phyloP scores from a whole-genome alignment of 176 grass and related monocot genomes.

The Bonia amplexicaulis region DNA sequence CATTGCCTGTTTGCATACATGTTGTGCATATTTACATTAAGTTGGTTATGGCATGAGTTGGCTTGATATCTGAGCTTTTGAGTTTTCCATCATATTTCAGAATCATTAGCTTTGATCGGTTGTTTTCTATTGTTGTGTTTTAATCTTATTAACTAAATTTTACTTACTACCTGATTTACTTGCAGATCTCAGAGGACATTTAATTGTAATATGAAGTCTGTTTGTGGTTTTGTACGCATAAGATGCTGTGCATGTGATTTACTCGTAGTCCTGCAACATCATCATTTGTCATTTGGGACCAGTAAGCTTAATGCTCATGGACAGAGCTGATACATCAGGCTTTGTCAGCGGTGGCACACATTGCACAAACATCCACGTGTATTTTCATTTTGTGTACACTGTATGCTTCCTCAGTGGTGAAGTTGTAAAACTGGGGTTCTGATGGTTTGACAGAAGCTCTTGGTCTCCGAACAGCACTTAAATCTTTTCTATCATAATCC shows the following conservation, averaged over 20 bases:
- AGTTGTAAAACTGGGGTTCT: slow-evolving; percentile 43
- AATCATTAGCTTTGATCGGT: neutral
- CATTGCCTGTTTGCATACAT: neutral
- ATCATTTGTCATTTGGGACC: neutral
- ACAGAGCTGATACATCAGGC: slow-evolving; percentile 86
- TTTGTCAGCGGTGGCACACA: slow-evolving; percentile 69
- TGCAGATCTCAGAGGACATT: slow-evolving; percentile 30
- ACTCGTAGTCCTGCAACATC: neutral
- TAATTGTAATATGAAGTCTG: slow-evolving; percentile 4
- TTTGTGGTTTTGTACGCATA: neutral
- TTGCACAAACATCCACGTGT: slow-evolving; percentile 55
- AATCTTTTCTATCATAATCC: slow-evolving; percentile 20
- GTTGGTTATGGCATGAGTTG: neutral
- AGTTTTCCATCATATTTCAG: neutral
- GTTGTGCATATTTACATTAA: neutral
- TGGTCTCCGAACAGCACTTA: neutral
- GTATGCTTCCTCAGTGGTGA: slow-evolving; percentile 42
- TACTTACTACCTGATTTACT: neutral
- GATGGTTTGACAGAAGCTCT: slow-evolving; percentile 21
- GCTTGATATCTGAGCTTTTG: neutral
- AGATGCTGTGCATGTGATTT: slow-evolving; percentile 22
- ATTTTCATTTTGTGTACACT: slow-evolving; percentile 78
- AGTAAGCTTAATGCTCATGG: slow-evolving; percentile 51
- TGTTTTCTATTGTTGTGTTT: neutral
- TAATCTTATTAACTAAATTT: slow-evolving; percentile 14